phyloP scores from a whole-genome alignment of 257 asterid genomes.

The Primulina eburnea region DNA sequence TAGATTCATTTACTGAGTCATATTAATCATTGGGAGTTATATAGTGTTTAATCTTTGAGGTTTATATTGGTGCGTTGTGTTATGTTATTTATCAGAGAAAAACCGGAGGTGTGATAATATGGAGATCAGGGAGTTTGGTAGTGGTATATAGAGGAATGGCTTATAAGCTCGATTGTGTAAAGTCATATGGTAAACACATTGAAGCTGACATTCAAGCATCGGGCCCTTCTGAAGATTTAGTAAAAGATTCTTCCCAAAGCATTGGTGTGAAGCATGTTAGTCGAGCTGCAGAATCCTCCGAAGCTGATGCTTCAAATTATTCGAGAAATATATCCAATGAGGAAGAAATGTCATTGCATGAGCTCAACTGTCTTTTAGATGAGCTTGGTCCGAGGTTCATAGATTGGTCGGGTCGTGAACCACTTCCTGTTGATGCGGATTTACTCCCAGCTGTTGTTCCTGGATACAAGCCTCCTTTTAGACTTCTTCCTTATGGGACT shows the following conservation, averaged over 20 bases:
- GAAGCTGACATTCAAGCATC: slow-evolving; percentile 28
- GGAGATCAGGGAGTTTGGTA: slow-evolving; percentile 84
- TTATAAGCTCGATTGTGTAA: slow-evolving; percentile 70
- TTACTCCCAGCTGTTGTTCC: slow-evolving; percentile 65
- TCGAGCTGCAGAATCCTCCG: slow-evolving; percentile 34
- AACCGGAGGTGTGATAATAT: slow-evolving; percentile 87
- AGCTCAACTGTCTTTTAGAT: slow-evolving; percentile 59
- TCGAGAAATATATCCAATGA: slow-evolving; percentile 39
- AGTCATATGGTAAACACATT: slow-evolving; percentile 44
- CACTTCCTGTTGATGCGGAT: slow-evolving; percentile 93
- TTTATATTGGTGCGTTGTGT: slow-evolving; percentile 21
- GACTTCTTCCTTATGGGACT: slow-evolving; percentile 68
- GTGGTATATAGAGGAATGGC: slow-evolving; percentile 80
- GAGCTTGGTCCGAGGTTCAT: slow-evolving; percentile 80
- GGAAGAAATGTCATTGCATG: slow-evolving; percentile 54
- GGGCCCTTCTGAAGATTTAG: slow-evolving; percentile 28
- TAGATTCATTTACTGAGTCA: not conserved
- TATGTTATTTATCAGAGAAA: slow-evolving; percentile 56
- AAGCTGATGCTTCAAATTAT: slow-evolving; percentile 23
- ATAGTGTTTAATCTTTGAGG: not conserved
- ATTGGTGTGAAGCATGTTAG: slow-evolving; percentile 20
- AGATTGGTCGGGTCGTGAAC: slow-evolving; percentile 88
- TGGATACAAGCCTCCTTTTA: slow-evolving; percentile 68
- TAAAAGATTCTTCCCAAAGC: slow-evolving; percentile 26
- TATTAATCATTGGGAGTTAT: not conserved